Evolutionary conservation across 2,329 filamentous ascomycete genomes (phyloP), one percentile per base, ranked within the genome.

Genomic region (Phaeosphaeriaceae sp.): DNA sequence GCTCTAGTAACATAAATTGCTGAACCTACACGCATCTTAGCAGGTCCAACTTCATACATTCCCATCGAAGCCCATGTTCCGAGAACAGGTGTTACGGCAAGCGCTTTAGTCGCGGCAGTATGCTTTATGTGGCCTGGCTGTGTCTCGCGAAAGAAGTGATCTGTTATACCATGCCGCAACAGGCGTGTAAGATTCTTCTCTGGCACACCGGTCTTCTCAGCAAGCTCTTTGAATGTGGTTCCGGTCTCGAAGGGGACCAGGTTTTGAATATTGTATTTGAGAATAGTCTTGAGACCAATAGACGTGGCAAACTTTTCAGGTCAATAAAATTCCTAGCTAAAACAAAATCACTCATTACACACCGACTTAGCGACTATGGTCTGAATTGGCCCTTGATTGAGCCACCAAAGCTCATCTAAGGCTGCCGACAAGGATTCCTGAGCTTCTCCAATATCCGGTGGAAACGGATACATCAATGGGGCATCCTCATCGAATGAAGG

Each of bases 141-240:
- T 38, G 50, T 41, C 47, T 56, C 53, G 26, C 45, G 32, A 40
- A 56, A 56, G 36, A 56, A 30, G 44, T 46, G 53, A 38, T 53
- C 33, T 20, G 50, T 46, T 29, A 56, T 53, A 30, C 40, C 49
- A 43, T 42, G 44, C 34, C 53, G 36, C 18, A 56, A 38, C 29
- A 56, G 23, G 28, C 53, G 44, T 23, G 44, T 42, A 20, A 53
- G 38, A 30, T 48, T 43, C 35, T 46, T 36, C 32, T 53, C 42
- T 13, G 38, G 30, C 16, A 56, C 18, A 8, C 43, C 40, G 18
- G 50, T 48, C 30, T 46, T 39, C 29, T 47, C 45, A 12, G 50
- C 38, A 45, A 56, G 42, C 23, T 53, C 53, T 20, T 48, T 47
- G 38, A 26, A 56, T 30, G 50, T 50, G 30, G 36, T 46, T 36